A percentile compares a stretch with the other conserved stretches of the same genome.
Conservation (phyloP, 2,329 filamentous ascomycete genomes). For the Nemania bipapillata region DNA sequence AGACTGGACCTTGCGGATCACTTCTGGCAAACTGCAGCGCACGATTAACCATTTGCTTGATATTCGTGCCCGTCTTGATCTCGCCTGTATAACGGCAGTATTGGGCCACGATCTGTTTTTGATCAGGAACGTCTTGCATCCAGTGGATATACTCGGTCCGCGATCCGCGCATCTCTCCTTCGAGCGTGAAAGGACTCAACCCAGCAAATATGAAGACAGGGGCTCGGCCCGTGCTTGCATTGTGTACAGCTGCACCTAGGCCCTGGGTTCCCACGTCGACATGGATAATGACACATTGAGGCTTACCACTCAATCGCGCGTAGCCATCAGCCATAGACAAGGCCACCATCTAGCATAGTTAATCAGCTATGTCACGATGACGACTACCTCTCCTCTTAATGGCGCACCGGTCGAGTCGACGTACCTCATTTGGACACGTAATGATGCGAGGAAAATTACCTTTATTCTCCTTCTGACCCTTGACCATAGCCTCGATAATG, state of each 20-base stretch:
- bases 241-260: slow-evolving; percentile 80
- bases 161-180: slow-evolving; percentile 80
- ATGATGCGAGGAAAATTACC: slow-evolving; percentile 77
- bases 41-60: slow-evolving; percentile 89
- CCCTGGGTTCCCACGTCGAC: slow-evolving; percentile 86
- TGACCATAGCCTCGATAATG: slow-evolving; percentile 83
- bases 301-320: slow-evolving; percentile 75
- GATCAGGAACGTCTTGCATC: slow-evolving; percentile 85
- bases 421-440: slow-evolving; percentile 81
- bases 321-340: slow-evolving; percentile 87
- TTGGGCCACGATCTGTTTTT: slow-evolving; percentile 81
- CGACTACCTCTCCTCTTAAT: neutral
- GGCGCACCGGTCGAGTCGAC: slow-evolving; percentile 17
- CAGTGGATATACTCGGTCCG: slow-evolving; percentile 87
- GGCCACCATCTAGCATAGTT: slow-evolving; percentile 74
- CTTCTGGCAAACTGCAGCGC: slow-evolving; percentile 83
- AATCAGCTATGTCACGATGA: slow-evolving; percentile 3
- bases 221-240: slow-evolving; percentile 77
- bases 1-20: slow-evolving; percentile 81
- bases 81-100: slow-evolving; percentile 87
- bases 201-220: slow-evolving; percentile 83
- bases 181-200: slow-evolving; percentile 78
- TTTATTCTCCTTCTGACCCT: slow-evolving; percentile 74
- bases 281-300: slow-evolving; percentile 81
- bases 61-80: slow-evolving; percentile 83